Evolutionary conservation across 2,329 filamentous ascomycete species (phyloP).

Genomic region (Ilyonectria mors-panacis): DNA sequence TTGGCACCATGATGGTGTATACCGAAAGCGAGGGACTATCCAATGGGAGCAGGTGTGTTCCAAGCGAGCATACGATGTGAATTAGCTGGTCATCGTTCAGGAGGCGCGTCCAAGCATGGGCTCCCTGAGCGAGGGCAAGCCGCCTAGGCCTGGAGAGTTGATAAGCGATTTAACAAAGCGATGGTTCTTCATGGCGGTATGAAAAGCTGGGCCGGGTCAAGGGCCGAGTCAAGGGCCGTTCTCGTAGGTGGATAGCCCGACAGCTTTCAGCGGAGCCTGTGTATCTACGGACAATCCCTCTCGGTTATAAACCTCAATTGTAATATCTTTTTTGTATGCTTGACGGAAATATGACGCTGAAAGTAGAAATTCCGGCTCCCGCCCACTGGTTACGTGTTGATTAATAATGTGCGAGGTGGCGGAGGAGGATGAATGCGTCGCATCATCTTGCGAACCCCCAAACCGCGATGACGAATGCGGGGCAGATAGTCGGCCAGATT

Average conservation of each 20-base stretch:
- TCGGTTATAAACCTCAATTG: constrained; percentile 46
- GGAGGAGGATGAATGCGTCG: neutral
- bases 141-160: constrained; percentile 32
- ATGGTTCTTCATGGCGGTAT: constrained; percentile 16
- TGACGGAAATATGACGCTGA: neutral
- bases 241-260: constrained; percentile 24
- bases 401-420: constrained; percentile 9
- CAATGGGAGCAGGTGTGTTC: constrained; percentile 36
- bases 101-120: constrained; percentile 31
- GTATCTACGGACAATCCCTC: constrained; percentile 40
- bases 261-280: constrained; percentile 36
- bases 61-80: constrained; percentile 37
- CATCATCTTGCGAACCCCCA: constrained; percentile 34
- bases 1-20: constrained; percentile 31
- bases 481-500: constrained; percentile 14
- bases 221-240: constrained; percentile 9
- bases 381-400: neutral
- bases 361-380: neutral
- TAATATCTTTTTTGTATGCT: constrained; percentile 46
- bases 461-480: constrained; percentile 46
- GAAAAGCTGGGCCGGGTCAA: constrained; percentile 14
- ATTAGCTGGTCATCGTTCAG: constrained; percentile 31
- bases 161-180: constrained; percentile 33
- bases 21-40: constrained; percentile 32
- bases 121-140: constrained; percentile 30